Evolutionary conservation across 2,329 filamentous ascomycete genomes (phyloP).

Genomic region (Fusarium torreyae): DNA sequence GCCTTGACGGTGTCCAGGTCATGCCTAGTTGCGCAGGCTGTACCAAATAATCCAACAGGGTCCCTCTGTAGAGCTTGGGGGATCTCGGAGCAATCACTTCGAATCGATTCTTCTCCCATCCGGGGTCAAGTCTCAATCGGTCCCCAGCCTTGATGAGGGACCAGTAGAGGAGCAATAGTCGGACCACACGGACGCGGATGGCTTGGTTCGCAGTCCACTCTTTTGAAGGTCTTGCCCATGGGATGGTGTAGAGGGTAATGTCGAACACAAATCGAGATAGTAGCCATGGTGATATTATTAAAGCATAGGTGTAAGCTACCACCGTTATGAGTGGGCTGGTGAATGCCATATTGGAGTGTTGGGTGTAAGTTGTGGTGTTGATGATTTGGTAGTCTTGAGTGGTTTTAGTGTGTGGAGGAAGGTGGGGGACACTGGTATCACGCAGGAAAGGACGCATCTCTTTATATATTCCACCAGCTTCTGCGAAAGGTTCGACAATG

Average conservation of each 20-base stretch:
- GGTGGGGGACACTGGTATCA: background rate
- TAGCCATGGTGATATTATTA: slow-evolving; percentile 31
- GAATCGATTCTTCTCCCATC: slow-evolving; percentile 39
- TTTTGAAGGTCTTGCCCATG: slow-evolving; percentile 15
- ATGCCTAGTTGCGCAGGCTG: slow-evolving; percentile 32
- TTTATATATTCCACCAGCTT: slow-evolving; percentile 2
- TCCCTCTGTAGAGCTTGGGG: slow-evolving; percentile 33
- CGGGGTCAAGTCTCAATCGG: slow-evolving; percentile 13
- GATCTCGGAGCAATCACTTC: slow-evolving; percentile 35
- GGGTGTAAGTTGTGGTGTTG: background rate
- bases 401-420: background rate
- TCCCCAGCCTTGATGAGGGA: slow-evolving; percentile 35
- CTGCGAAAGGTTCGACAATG: too few species aligned
- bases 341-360: background rate
- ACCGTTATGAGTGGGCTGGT: background rate
- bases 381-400: background rate
- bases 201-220: slow-evolving; percentile 40
- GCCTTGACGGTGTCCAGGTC: slow-evolving; percentile 43
- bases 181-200: slow-evolving; percentile 36
- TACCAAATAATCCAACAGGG: slow-evolving; percentile 17
- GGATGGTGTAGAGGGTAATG: slow-evolving; percentile 29
- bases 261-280: slow-evolving; percentile 35
- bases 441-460: background rate
- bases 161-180: slow-evolving; percentile 42
- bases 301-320: slow-evolving; percentile 5